Evolutionary conservation across 2,329 filamentous ascomycete genomes (phyloP).

Genomic region (Cryphonectria naterciae): DNA sequence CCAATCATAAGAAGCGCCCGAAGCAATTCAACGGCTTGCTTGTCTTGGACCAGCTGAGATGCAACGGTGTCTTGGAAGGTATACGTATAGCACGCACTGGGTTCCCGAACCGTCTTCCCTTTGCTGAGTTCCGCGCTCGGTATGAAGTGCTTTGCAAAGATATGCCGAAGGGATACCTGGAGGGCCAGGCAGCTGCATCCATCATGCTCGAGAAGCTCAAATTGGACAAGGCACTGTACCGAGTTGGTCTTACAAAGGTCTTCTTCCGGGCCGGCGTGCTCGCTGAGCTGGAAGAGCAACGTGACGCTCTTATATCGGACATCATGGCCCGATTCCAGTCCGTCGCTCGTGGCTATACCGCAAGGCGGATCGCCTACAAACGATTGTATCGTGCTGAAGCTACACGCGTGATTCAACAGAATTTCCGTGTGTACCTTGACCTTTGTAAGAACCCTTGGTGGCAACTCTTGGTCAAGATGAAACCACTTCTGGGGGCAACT

Average conservation of each 20-base stretch:
- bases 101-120: conserved; percentile 91
- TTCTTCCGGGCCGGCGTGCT: conserved; percentile 97
- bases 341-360: conserved; percentile 84
- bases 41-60: conserved; percentile 96
- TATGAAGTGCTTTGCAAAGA: conserved; percentile 92
- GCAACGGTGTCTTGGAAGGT: conserved; percentile 98
- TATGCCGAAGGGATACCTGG: conserved; percentile 88
- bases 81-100: conserved; percentile 96
- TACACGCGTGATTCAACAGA: conserved; percentile 90
- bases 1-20: conserved; percentile 95
- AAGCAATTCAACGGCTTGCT: conserved; percentile 90
- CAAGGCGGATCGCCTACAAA: conserved; percentile 88
- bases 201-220: conserved; percentile 89
- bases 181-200: conserved; percentile 82
- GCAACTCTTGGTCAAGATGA: conserved; percentile 93
- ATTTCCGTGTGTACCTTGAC: conserved; percentile 89
- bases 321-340: conserved; percentile 96
- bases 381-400: conserved; percentile 92
- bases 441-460: conserved; percentile 96
- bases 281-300: conserved; percentile 93
- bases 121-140: conserved; percentile 90
- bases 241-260: conserved; percentile 94
- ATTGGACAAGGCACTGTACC: conserved; percentile 83
- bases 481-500: conserved; percentile 88
- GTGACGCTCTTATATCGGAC: conserved; percentile 88